phyloP scores from a whole-genome alignment of 371 early-diverging fungal genomes.

The Dichotomocladium elegans region DNA sequence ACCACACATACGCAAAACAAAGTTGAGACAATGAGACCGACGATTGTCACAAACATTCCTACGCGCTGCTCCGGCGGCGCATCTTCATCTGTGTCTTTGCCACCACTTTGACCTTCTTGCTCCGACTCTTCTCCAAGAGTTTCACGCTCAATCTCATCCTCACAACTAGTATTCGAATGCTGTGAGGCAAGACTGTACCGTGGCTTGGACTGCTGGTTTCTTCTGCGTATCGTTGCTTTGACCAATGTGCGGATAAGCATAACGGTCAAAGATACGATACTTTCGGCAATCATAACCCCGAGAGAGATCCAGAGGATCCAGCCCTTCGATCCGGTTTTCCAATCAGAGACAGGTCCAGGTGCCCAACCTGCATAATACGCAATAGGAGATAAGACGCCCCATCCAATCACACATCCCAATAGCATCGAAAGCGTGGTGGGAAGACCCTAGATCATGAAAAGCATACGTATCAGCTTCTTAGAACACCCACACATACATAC shows the following conservation, averaged over 20 bases:
- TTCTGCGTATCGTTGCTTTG: not conserved
- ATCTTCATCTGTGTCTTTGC: constrained; percentile 33
- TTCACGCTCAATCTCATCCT: constrained; percentile 11
- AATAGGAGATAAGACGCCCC: constrained; percentile 76
- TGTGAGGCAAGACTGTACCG: not conserved
- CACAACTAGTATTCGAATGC: constrained; percentile 1
- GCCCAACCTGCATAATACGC: constrained; percentile 73
- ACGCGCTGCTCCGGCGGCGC: constrained; percentile 51
- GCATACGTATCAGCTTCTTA: not conserved
- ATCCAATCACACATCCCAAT: constrained; percentile 71
- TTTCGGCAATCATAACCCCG: constrained; percentile 80
- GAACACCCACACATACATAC: too few relatives aligned
- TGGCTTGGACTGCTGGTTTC: not conserved
- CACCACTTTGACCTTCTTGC: constrained; percentile 1
- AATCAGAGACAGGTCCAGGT: constrained; percentile 67
- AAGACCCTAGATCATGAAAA: constrained; percentile 43
- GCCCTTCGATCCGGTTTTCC: constrained; percentile 70
- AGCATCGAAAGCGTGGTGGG: constrained; percentile 74
- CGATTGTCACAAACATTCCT: constrained; percentile 49
- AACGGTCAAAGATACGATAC: constrained; percentile 59
- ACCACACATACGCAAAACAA: constrained; percentile 57
- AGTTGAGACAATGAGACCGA: constrained; percentile 59
- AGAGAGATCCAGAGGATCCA: constrained; percentile 87
- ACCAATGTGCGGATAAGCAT: constrained; percentile 40
- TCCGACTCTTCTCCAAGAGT: constrained; percentile 2